Base-by-base conservation (phyloP, 257 asterid genomes). In the Echium plantagineum region DNA sequence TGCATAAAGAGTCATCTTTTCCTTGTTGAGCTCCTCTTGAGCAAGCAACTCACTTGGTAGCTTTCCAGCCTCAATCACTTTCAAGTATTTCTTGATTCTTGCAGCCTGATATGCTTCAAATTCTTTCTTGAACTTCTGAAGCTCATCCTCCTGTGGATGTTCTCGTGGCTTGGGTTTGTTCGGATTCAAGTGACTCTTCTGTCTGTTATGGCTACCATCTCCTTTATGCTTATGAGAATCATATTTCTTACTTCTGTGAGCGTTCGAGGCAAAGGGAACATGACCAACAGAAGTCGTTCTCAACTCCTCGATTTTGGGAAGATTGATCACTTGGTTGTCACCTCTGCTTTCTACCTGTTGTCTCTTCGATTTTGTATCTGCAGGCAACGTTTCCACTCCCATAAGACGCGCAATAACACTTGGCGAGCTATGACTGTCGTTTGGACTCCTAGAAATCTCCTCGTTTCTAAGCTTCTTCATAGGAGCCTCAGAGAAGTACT, bases 111-210 rank as follows among this genome's bases (percentile, higher is more conserved):
- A 89, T 68, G 95, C 96, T 78, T 83, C 99, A 60, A 93, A 93
- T 49, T 93, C 99, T 74, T 78, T 85, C 87, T 93, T 93, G 54
- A 93, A 93, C 82, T 85, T 93, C 76, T 86, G 94, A 22, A 93
- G 77, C 72, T 93, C 95, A 75, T 81, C 94, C 75, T 93, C 99
- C 75, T 93, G 99, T 70, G 99, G 99, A 69, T 93, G 99, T 72
- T 86, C 97, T 56, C 97, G 82, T 12, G 77, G 79, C 64, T 76
- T 88, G 51, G 46, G 46, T 8, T 35, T 35, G 46, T 35, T 35
- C 46, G 46, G 46, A 13, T 35, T 35, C 46, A 35, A 35, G 46
- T 35, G 46, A 35, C 46, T 35, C 46, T 35, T 35, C 46, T 83
- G 85, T 79, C 71, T 91, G 69, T 75, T 80, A 59, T 59, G 62